Evolutionary conservation across 345 rosid genomes (phyloP).

Genomic region (Turritis glabra): DNA sequence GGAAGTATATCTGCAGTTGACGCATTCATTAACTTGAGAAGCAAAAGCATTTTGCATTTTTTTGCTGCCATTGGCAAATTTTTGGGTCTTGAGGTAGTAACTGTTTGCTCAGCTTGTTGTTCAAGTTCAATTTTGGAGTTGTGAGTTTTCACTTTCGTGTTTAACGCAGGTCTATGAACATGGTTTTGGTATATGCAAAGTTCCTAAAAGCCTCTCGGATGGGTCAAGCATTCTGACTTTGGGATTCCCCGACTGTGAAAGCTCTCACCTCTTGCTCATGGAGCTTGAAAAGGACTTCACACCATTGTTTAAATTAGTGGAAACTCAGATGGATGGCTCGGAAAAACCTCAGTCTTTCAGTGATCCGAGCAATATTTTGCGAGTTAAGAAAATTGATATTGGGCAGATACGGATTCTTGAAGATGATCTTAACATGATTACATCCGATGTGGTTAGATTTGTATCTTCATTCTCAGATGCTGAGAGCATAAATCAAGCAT

Average conservation of each 20-base stretch:
- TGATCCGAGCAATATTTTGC: constrained; percentile 61
- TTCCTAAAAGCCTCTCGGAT: constrained; percentile 64
- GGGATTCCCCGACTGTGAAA: constrained; percentile 92
- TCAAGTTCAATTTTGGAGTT: constrained; percentile 8
- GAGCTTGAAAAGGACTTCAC: constrained; percentile 93
- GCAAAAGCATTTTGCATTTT: constrained; percentile 81
- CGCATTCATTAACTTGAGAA: constrained; percentile 80
- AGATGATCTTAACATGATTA: constrained; percentile 76
- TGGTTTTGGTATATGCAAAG: constrained; percentile 67
- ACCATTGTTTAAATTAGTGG: constrained; percentile 77
- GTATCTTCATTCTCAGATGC: constrained; percentile 51
- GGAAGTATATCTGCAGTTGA: constrained; percentile 79
- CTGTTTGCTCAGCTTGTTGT: neutral
- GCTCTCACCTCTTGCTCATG: constrained; percentile 81
- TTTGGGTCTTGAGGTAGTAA: constrained; percentile 89
- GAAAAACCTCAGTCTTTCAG: constrained; percentile 53
- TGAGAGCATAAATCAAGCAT: constrained; percentile 48
- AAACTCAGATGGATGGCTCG: constrained; percentile 56
- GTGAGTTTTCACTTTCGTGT: constrained; percentile 3
- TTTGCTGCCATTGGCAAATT: constrained; percentile 89
- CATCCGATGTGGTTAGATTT: constrained; percentile 56
- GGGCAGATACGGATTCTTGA: constrained; percentile 81
- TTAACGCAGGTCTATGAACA: constrained; percentile 78
- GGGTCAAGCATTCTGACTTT: constrained; percentile 63
- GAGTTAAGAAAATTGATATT: constrained; percentile 72